phyloP scores from a whole-genome alignment of 148 eudicot species.

The Arctostaphylos glauca region DNA sequence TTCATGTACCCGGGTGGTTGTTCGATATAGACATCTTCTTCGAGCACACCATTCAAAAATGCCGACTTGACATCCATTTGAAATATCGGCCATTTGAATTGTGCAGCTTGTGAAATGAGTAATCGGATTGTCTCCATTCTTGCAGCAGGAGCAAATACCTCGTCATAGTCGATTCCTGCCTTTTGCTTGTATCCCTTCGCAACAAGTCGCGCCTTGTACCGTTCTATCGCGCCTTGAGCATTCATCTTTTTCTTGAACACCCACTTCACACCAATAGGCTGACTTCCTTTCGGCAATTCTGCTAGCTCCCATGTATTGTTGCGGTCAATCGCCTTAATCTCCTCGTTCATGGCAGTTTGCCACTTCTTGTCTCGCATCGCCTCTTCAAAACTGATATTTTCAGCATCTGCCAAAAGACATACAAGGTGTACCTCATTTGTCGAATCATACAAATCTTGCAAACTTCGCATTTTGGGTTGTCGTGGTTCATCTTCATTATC shows the following conservation, averaged over 20 bases:
- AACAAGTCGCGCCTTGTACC: no score
- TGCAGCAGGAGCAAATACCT: no score
- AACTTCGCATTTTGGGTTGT: slow-evolving; percentile 10
- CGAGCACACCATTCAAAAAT: no score
- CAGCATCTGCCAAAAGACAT: slow-evolving; percentile 16
- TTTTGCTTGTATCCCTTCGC: no score
- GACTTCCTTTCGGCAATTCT: not conserved
- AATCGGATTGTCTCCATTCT: no score
- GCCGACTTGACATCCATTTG: no score
- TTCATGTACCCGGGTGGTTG: no score
- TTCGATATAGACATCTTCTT: no score
- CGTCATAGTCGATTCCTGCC: no score
- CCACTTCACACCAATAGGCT: slow-evolving; percentile 1
- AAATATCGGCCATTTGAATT: no score
- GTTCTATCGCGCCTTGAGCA: not conserved
- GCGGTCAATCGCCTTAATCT: not conserved
- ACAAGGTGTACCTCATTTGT: not conserved
- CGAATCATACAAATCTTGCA: slow-evolving; percentile 17
- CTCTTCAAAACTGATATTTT: slow-evolving; percentile 19
- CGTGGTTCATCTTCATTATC: slow-evolving; percentile 12
- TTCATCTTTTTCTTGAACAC: not conserved
- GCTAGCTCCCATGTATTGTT: not conserved
- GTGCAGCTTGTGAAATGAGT: no score
- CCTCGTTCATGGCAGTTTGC: slow-evolving; percentile 15
- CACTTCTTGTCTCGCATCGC: slow-evolving; percentile 11